phyloP scores from a whole-genome alignment of 345 rosid genomes.

The Sonneratia alba region DNA sequence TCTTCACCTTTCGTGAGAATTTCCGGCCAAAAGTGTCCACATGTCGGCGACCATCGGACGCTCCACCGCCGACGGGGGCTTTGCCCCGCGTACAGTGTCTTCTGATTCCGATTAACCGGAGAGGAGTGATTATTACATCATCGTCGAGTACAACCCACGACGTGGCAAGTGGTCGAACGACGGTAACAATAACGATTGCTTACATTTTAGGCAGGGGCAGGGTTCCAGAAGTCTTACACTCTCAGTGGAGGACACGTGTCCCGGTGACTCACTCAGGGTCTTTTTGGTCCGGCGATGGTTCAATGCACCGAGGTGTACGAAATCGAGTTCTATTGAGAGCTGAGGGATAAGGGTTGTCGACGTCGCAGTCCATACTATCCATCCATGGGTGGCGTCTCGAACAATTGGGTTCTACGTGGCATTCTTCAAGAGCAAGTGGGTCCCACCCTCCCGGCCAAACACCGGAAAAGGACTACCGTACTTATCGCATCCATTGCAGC shows the following conservation, averaged over 20 bases:
- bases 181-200: too few species aligned
- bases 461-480: slow-evolving; percentile 62
- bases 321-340: too few species aligned
- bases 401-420: too few species aligned
- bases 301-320: too few species aligned
- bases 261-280: slow-evolving; percentile 9
- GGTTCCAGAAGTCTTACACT: slow-evolving; percentile 9
- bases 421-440: not conserved
- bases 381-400: too few species aligned
- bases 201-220: not conserved
- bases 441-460: slow-evolving; percentile 6
- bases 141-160: too few species aligned
- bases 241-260: slow-evolving; percentile 25
- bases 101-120: too few species aligned
- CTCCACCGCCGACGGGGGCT: slow-evolving; percentile 15
- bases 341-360: too few species aligned
- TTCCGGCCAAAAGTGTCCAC: slow-evolving; percentile 34
- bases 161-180: not conserved
- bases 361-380: too few species aligned
- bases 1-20: not conserved
- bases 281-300: too few species aligned
- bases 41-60: slow-evolving; percentile 17
- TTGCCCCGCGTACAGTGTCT: not conserved
- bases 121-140: too few species aligned
- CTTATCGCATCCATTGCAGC: slow-evolving; percentile 23